Conservation (phyloP, 192 early-diverging fungal species). For the Dissophora ornata region DNA sequence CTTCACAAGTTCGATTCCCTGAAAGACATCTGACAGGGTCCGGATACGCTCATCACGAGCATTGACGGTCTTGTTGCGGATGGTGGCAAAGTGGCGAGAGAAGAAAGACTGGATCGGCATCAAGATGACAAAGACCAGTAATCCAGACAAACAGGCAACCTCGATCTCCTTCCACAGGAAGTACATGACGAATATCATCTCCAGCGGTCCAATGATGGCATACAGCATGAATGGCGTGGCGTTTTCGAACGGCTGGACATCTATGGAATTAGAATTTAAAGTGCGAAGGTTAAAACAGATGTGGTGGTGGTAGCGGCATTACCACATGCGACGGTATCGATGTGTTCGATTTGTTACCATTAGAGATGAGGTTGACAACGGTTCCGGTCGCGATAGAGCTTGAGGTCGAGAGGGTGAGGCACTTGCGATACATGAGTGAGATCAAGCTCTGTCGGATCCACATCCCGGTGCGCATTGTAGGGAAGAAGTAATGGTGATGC, state of each 20-base stretch:
- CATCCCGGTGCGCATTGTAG: conserved; percentile 54
- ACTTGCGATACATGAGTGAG: conserved; percentile 57
- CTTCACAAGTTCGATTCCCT: conserved; percentile 56
- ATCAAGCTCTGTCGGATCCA: conserved; percentile 47
- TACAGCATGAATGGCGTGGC: conserved; percentile 55
- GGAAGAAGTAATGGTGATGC: conserved; percentile 57
- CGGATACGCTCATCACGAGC: conserved; percentile 54
- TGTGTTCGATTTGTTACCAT: conserved; percentile 23
- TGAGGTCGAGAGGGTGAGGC: conserved; percentile 50
- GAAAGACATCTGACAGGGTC: conserved; percentile 54
- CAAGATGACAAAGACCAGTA: conserved; percentile 46
- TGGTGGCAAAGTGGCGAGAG: conserved; percentile 45
- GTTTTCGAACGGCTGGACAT: conserved; percentile 56
- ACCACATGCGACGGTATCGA: no score
- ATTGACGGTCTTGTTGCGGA: conserved; percentile 47
- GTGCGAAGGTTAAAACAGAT: no score
- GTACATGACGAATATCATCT: conserved; percentile 42
- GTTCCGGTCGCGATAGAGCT: conserved; percentile 53
- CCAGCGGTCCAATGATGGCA: conserved; percentile 51
- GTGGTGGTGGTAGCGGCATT: no score
- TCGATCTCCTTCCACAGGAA: conserved; percentile 50
- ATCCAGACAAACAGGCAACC: conserved; percentile 39
- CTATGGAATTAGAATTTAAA: conserved; percentile 11
- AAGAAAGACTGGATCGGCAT: conserved; percentile 47
- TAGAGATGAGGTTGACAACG: conserved; percentile 55